A percentile compares a stretch with the other conserved stretches of the same genome.
These are phyloP conservation scores for Acanthamoeba sp. DNA, from an alignment of 208 protist genomes.

Conservation along the genomic window DNA sequence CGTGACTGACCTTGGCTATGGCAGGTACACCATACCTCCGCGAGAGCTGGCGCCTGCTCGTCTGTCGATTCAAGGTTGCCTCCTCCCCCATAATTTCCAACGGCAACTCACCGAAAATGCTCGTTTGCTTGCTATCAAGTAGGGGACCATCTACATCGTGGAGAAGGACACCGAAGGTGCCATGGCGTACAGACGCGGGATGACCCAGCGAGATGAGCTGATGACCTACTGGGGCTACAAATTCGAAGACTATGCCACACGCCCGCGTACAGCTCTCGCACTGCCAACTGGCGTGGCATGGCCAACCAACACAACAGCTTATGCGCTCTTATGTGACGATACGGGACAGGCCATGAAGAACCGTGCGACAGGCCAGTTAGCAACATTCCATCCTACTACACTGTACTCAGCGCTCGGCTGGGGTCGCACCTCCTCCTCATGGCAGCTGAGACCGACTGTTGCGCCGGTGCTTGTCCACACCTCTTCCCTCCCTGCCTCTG, in stretches of 20 bases:
- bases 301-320: too few relatives aligned
- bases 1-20: neutral
- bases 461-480: neutral
- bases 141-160: conserved; percentile 21
- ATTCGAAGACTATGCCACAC: conserved; percentile 58
- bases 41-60: conserved; percentile 17
- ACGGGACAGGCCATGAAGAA: neutral
- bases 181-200: neutral
- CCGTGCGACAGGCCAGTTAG: neutral
- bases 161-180: neutral
- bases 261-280: too few relatives aligned
- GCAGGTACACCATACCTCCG: conserved; percentile 27
- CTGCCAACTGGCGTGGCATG: too few relatives aligned
- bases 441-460: conserved; percentile 42
- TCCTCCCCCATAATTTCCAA: too few relatives aligned
- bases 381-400: conserved; percentile 55
- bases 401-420: neutral
- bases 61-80: conserved; percentile 58
- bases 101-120: too few relatives aligned
- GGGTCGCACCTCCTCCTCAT: conserved; percentile 53
- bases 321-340: too few relatives aligned
- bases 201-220: conserved; percentile 34
- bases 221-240: conserved; percentile 67
- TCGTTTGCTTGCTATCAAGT: too few relatives aligned
- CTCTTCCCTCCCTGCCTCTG: too few relatives aligned